Percentiles rank a stretch among this genome's conserved stretches.
Conservation (phyloP, 1,139 yeast genomes). For the Geotrichum australiense region DNA sequence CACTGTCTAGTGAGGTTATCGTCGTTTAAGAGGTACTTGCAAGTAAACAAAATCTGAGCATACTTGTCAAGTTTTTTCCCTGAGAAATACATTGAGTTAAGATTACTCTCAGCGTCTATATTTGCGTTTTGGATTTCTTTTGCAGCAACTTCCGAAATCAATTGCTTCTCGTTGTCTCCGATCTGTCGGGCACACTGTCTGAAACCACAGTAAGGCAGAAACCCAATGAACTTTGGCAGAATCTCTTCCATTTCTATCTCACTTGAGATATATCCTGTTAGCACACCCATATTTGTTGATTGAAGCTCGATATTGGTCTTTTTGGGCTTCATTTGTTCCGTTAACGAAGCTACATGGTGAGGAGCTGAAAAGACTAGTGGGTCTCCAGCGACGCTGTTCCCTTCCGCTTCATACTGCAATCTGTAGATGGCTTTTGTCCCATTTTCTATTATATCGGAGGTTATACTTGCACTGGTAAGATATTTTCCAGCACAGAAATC, state of each 20-base stretch:
- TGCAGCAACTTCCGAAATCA: slow-evolving; percentile 9
- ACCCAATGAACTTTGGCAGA: slow-evolving; percentile 44
- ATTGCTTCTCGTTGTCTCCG: slow-evolving; percentile 1
- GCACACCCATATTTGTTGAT: slow-evolving; percentile 60
- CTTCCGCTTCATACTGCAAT: slow-evolving; percentile 47
- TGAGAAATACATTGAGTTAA: slow-evolving; percentile 52
- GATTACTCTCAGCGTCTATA: slow-evolving; percentile 44
- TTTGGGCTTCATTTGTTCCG: slow-evolving; percentile 21
- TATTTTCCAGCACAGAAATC: slow-evolving; percentile 60
- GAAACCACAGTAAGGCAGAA: slow-evolving; percentile 37
- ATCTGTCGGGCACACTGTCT: slow-evolving; percentile 26
- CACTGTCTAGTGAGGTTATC: slow-evolving; percentile 30
- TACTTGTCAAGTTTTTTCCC: slow-evolving; percentile 70
- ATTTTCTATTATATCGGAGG: slow-evolving; percentile 34
- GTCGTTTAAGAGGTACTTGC: slow-evolving; percentile 36
- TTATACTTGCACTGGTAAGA: slow-evolving; percentile 38
- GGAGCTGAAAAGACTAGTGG: slow-evolving; percentile 64
- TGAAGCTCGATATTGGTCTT: slow-evolving; percentile 45
- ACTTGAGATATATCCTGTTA: slow-evolving; percentile 51
- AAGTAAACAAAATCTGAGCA: slow-evolving; percentile 60
- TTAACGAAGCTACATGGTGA: slow-evolving; percentile 56
- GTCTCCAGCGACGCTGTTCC: slow-evolving; percentile 46
- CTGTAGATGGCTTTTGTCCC: slow-evolving; percentile 43
- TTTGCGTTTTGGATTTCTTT: slow-evolving; percentile 37
- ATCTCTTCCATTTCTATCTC: slow-evolving; percentile 48